A percentile compares a stretch with the other conserved stretches of the same genome.
Conservation (phyloP, 2,329 filamentous ascomycete species). For the Trichoderma sp. region DNA sequence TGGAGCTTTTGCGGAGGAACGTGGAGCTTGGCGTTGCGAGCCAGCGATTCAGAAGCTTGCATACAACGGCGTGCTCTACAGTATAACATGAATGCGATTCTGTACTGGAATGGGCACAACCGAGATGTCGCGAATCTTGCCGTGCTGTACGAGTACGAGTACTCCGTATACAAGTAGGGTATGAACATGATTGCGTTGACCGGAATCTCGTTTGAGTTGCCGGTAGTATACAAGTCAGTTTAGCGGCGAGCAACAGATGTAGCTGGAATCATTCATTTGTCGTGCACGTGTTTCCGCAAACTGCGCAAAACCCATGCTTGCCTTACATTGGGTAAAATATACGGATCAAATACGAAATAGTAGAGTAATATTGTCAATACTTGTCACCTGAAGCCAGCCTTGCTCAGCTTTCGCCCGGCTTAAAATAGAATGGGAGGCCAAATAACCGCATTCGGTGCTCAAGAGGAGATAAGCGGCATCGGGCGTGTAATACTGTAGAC, state of each 20-base stretch:
- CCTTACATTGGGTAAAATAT: neutral
- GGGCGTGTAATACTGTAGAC: neutral
- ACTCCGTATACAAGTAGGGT: neutral
- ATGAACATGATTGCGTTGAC: too few relatives aligned
- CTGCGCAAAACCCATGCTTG: neutral
- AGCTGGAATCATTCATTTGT: neutral
- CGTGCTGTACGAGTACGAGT: neutral
- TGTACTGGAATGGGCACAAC: neutral
- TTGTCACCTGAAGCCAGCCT: neutral
- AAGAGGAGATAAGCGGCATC: neutral
- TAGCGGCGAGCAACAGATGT: neutral
- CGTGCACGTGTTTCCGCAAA: neutral
- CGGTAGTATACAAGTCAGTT: neutral
- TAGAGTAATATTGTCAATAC: neutral
- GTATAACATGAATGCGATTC: neutral
- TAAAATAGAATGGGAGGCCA: neutral
- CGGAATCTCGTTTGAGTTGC: neutral
- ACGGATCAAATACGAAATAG: neutral
- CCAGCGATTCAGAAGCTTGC: neutral
- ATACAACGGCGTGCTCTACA: neutral
- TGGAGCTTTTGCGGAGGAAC: neutral
- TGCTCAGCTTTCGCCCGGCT: neutral
- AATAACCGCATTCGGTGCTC: neutral
- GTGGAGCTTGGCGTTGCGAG: neutral
- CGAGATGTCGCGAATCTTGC: neutral